phyloP scores from a whole-genome alignment of 2,329 filamentous ascomycete species.

The Talaromyces piceae region DNA sequence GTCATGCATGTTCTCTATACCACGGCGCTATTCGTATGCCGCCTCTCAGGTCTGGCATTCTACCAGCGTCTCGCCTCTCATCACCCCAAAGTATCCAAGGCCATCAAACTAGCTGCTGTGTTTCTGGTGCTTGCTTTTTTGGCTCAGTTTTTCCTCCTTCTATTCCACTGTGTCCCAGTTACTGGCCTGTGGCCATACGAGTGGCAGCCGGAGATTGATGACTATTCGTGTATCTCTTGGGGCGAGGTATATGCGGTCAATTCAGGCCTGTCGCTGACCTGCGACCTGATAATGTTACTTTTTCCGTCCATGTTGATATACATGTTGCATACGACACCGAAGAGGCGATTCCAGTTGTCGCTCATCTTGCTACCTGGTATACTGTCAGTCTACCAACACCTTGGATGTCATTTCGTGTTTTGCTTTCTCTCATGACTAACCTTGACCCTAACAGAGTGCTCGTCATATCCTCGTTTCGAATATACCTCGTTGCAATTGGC shows the following conservation, averaged over 20 bases:
- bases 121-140: constrained; percentile 30
- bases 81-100: not conserved
- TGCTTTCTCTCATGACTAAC: not conserved
- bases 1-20: constrained; percentile 48
- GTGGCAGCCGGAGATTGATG: constrained; percentile 35
- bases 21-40: constrained; percentile 43
- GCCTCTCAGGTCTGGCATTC: constrained; percentile 47
- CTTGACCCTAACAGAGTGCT: constrained; percentile 34
- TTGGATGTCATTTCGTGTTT: not conserved
- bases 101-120: not conserved
- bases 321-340: constrained; percentile 36
- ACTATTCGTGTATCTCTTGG: constrained; percentile 44
- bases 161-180: constrained; percentile 47
- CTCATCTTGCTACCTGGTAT: constrained; percentile 45
- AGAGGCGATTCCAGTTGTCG: constrained; percentile 42
- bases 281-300: constrained; percentile 44
- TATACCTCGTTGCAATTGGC: constrained; percentile 40
- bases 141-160: constrained; percentile 43
- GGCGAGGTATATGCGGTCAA: constrained; percentile 47
- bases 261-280: constrained; percentile 42
- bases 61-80: constrained; percentile 42
- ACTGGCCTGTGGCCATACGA: constrained; percentile 47
- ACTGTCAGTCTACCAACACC: constrained; percentile 27
- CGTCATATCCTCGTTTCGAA: constrained; percentile 41
- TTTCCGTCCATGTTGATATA: constrained; percentile 44